Conservation (phyloP, 192 early-diverging fungal species). For the Spinellus fusiger region DNA sequence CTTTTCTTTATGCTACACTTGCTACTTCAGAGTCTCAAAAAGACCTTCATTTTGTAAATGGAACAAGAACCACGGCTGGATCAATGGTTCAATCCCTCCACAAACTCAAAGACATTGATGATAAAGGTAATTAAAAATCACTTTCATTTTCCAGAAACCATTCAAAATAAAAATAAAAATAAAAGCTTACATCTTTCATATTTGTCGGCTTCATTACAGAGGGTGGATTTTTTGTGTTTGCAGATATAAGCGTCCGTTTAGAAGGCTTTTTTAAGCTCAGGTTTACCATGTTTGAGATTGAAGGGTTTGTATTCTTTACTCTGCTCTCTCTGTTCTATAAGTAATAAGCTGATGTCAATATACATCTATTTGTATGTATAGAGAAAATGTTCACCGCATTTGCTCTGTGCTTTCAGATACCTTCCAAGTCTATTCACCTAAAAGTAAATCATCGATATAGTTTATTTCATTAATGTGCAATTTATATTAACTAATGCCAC, state of each 20-base stretch:
- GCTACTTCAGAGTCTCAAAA: neutral
- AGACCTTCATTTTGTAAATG: constrained; percentile 6
- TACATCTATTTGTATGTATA: neutral
- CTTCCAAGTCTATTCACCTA: constrained; percentile 9
- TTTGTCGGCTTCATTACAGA: constrained; percentile 30
- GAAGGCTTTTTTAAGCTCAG: constrained; percentile 77
- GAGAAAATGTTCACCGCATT: constrained; percentile 1
- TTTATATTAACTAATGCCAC: neutral
- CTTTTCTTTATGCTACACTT: constrained; percentile 3
- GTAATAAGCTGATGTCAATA: no score
- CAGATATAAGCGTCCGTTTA: constrained; percentile 87
- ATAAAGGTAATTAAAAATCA: constrained; percentile 31
- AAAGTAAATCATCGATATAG: neutral
- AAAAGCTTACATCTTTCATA: neutral
- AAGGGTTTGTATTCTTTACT: constrained; percentile 44
- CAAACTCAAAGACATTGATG: constrained; percentile 78
- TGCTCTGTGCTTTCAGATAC: constrained; percentile 3
- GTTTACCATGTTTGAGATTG: constrained; percentile 90
- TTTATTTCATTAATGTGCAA: neutral
- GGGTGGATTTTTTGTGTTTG: constrained; percentile 92
- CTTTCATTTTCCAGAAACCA: neutral
- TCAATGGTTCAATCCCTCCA: constrained; percentile 86
- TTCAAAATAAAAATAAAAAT: neutral
- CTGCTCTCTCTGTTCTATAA: no score
- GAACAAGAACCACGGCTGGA: constrained; percentile 66